Evolutionary conservation across 257 asterid genomes (phyloP).

Genomic region (Solanum virginianum): DNA sequence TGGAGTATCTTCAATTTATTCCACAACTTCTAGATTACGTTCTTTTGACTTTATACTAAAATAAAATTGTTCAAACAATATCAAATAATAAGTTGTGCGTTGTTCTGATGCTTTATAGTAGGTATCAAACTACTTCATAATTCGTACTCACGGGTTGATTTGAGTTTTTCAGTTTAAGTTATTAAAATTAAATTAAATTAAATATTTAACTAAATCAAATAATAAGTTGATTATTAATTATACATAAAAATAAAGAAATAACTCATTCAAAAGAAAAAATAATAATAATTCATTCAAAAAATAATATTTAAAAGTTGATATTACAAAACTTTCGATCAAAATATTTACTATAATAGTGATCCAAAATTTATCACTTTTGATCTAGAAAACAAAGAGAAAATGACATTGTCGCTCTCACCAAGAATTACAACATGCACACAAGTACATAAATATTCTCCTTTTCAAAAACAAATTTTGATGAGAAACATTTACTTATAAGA

Average conservation of each 20-base stretch:
- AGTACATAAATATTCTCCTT: background rate
- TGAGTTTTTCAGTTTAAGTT: too few relatives aligned
- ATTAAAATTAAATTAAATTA: too few relatives aligned
- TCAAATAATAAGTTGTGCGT: background rate
- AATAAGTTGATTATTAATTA: background rate
- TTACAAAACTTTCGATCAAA: slow-evolving; percentile 21
- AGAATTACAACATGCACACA: background rate
- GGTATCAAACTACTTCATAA: background rate
- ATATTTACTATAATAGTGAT: slow-evolving; percentile 19
- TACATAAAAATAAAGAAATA: background rate
- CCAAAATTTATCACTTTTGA: slow-evolving; percentile 25
- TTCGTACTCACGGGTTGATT: background rate
- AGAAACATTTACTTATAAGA: too few relatives aligned
- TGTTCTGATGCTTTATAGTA: background rate
- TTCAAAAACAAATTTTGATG: too few relatives aligned
- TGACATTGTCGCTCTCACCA: background rate
- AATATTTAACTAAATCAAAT: too few relatives aligned
- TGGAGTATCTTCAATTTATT: background rate
- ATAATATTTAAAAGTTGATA: background rate
- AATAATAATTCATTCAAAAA: too few relatives aligned
- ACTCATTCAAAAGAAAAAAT: too few relatives aligned
- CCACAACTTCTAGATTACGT: background rate
- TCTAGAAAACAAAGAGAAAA: background rate
- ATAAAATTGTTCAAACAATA: background rate
- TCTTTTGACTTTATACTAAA: background rate